Conservation (phyloP, 495 filamentous ascomycete genomes). For the Thozetella sp. region DNA sequence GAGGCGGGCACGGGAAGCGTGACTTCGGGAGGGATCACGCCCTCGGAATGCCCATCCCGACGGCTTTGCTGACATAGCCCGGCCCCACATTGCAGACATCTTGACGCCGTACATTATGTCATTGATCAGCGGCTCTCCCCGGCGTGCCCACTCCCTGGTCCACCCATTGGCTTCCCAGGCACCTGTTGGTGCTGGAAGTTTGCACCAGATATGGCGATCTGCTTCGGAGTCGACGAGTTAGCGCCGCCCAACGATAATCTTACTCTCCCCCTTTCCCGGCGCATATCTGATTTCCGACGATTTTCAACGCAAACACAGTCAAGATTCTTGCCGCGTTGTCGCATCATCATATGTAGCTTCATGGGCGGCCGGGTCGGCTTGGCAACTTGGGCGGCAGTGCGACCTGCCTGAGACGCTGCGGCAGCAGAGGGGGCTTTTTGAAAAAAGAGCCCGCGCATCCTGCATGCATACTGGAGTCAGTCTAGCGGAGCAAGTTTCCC, state of each 20-base stretch:
- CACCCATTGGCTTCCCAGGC: background rate
- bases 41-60: background rate
- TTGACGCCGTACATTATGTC: background rate
- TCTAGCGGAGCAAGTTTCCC: too few relatives aligned
- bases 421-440: too few relatives aligned
- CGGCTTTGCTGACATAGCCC: background rate
- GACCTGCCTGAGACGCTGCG: too few relatives aligned
- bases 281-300: background rate
- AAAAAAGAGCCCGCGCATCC: too few relatives aligned
- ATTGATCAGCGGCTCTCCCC: background rate
- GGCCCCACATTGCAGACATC: background rate
- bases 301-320: background rate
- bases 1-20: too few relatives aligned
- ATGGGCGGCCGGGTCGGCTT: too few relatives aligned
- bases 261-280: conserved; percentile 2
- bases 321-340: background rate
- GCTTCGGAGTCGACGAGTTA: background rate
- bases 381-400: too few relatives aligned
- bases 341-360: too few relatives aligned
- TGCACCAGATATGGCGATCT: conserved; percentile 2
- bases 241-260: background rate
- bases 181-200: background rate
- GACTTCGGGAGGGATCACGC: background rate
- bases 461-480: too few relatives aligned
- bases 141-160: background rate